phyloP scores from a whole-genome alignment of 2,329 filamentous ascomycete genomes.

The Orbilia oligospora region DNA sequence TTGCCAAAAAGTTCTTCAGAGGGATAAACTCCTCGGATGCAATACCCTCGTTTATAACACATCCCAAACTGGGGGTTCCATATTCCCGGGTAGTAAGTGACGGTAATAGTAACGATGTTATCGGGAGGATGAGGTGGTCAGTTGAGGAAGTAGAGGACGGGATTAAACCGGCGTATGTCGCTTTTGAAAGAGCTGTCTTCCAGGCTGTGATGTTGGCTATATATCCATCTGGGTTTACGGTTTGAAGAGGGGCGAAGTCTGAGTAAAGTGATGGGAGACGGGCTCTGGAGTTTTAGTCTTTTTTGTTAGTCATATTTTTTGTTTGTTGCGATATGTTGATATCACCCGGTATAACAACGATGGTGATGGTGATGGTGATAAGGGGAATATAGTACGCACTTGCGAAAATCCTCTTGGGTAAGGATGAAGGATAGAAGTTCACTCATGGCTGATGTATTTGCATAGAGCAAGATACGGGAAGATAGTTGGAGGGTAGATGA shows the following conservation, averaged over 20 bases:
- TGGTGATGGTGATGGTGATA: background rate
- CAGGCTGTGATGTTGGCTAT: slow-evolving; percentile 83
- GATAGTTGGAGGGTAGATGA: too few species aligned
- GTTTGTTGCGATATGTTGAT: background rate
- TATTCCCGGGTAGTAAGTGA: slow-evolving; percentile 82
- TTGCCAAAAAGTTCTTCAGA: slow-evolving; percentile 76
- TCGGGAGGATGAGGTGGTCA: slow-evolving; percentile 71
- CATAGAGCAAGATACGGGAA: slow-evolving; percentile 1
- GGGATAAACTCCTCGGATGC: slow-evolving; percentile 78
- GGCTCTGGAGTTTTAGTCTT: slow-evolving; percentile 72
- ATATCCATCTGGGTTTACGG: slow-evolving; percentile 87
- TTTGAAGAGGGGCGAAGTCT: slow-evolving; percentile 81
- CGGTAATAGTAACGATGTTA: slow-evolving; percentile 76
- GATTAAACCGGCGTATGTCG: slow-evolving; percentile 71
- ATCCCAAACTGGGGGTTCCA: slow-evolving; percentile 83
- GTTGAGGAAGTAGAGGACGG: slow-evolving; percentile 67
- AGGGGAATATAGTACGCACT: slow-evolving; percentile 66
- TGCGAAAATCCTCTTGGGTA: slow-evolving; percentile 68
- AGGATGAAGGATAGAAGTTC: slow-evolving; percentile 66
- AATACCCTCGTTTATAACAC: slow-evolving; percentile 83
- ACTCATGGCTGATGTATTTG: slow-evolving; percentile 52
- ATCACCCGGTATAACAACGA: background rate
- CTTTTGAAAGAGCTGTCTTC: slow-evolving; percentile 80
- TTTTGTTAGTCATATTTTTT: background rate
- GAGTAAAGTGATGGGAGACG: slow-evolving; percentile 89